Conservation (phyloP, 176 grass and related monocot species). For the Avena insularis region DNA sequence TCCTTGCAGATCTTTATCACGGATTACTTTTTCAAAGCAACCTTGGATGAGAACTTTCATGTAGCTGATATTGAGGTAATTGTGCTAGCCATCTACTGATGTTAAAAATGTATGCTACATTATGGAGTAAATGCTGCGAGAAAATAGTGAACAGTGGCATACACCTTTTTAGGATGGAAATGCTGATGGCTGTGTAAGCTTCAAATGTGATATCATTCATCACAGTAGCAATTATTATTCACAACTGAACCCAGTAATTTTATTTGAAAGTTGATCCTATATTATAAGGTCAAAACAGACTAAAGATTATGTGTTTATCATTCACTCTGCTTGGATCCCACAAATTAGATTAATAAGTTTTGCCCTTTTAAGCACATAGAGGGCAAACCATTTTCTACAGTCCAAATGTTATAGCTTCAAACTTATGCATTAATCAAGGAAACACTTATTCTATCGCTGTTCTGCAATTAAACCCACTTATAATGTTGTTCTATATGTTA, state of each 20-base stretch:
- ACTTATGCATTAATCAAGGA: conserved; percentile 13
- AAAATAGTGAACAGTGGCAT: conserved; percentile 4
- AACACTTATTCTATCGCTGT: conserved; percentile 28
- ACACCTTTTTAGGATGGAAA: conserved; percentile 1
- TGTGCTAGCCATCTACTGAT: background rate
- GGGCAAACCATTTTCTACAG: conserved; percentile 4
- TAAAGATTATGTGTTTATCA: background rate
- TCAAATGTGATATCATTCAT: background rate
- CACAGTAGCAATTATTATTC: background rate
- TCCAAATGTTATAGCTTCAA: conserved; percentile 7
- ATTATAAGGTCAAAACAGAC: background rate
- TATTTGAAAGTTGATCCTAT: background rate
- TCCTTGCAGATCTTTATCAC: conserved; percentile 85
- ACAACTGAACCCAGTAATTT: background rate
- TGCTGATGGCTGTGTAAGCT: background rate
- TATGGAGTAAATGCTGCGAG: background rate
- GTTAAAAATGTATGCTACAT: conserved; percentile 18
- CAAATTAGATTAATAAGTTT: background rate
- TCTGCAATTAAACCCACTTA: background rate
- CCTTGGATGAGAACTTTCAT: conserved; percentile 67
- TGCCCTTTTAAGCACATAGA: background rate
- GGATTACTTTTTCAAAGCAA: conserved; percentile 97
- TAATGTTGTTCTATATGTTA: conserved; percentile 40
- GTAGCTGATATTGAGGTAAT: conserved; percentile 91
- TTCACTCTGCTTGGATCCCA: background rate